These are phyloP conservation scores for Morella rubra DNA, from an alignment of 306 rosid genomes.

Conservation along the genomic window DNA sequence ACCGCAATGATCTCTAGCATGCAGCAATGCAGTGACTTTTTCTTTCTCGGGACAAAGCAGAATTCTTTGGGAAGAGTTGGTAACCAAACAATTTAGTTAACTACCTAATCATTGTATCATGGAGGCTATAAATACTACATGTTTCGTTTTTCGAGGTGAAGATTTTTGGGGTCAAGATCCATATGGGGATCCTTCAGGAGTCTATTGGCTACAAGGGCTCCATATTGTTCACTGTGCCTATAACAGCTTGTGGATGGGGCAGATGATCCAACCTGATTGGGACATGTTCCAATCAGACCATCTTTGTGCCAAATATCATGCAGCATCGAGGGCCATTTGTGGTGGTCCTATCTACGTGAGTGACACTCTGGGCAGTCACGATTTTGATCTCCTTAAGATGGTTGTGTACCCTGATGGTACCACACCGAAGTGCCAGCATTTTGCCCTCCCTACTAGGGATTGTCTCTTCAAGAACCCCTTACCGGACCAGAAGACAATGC, in stretches of 20 bases:
- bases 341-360: slow-evolving; percentile 83
- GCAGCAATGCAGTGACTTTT: slow-evolving; percentile 89
- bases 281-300: slow-evolving; percentile 91
- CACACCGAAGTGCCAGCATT: slow-evolving; percentile 65
- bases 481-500: slow-evolving; percentile 58
- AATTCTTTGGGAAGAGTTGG: slow-evolving; percentile 73
- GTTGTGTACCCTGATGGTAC: slow-evolving; percentile 83
- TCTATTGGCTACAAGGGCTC: slow-evolving; percentile 81
- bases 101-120: background rate
- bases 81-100: slow-evolving; percentile 3
- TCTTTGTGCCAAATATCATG: slow-evolving; percentile 76
- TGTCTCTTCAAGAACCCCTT: slow-evolving; percentile 76
- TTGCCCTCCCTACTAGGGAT: slow-evolving; percentile 82
- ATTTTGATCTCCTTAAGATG: slow-evolving; percentile 67
- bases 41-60: slow-evolving; percentile 78
- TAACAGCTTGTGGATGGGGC: slow-evolving; percentile 93
- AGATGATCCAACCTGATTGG: slow-evolving; percentile 87
- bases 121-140: background rate
- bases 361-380: slow-evolving; percentile 64
- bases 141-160: slow-evolving; percentile 55
- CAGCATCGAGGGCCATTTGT: slow-evolving; percentile 82
- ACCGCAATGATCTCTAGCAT: slow-evolving; percentile 77
- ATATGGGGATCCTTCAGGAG: slow-evolving; percentile 87
- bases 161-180: slow-evolving; percentile 93
- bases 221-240: slow-evolving; percentile 86